phyloP scores from a whole-genome alignment of 2,329 filamentous ascomycete genomes.

The Epichloe typhina region DNA sequence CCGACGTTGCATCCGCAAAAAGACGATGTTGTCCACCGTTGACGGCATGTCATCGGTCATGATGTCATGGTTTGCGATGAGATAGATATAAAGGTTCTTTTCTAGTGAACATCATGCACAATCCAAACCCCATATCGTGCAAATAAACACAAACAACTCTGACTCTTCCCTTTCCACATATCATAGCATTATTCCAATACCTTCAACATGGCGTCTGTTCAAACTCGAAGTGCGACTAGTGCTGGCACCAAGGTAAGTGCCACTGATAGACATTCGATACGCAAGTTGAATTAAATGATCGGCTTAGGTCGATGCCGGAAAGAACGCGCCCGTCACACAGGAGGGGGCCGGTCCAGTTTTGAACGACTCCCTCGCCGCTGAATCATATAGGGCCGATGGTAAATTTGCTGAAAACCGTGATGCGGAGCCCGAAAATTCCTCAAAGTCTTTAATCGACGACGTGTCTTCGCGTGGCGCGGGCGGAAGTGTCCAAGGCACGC shows the following conservation, averaged over 20 bases:
- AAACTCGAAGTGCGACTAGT: conserved; percentile 1
- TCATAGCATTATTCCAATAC: not conserved
- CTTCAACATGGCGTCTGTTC: not conserved
- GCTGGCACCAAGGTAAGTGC: conserved; percentile 6
- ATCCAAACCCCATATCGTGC: not conserved
- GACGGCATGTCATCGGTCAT: not conserved
- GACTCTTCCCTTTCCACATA: not conserved
- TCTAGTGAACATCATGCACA: not conserved
- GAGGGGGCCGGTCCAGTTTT: conserved; percentile 53
- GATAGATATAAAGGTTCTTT: not conserved
- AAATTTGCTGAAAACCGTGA: conserved; percentile 47
- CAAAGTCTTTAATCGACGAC: conserved; percentile 14
- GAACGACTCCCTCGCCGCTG: conserved; percentile 61
- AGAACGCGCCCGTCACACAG: conserved; percentile 33
- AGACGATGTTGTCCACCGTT: not conserved
- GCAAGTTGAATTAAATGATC: not conserved
- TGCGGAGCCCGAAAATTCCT: conserved; percentile 18
- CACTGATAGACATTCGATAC: not conserved
- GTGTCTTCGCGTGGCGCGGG: conserved; percentile 25
- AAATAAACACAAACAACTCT: not conserved
- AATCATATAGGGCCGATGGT: conserved; percentile 50
- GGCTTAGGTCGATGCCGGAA: conserved; percentile 30
- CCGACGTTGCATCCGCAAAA: not conserved
- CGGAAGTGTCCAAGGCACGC: conserved; percentile 2
- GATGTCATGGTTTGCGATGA: conserved; percentile 2